Evolutionary conservation across 805 yeast species (phyloP).

Genomic region (Pichia sporocuriosa): DNA sequence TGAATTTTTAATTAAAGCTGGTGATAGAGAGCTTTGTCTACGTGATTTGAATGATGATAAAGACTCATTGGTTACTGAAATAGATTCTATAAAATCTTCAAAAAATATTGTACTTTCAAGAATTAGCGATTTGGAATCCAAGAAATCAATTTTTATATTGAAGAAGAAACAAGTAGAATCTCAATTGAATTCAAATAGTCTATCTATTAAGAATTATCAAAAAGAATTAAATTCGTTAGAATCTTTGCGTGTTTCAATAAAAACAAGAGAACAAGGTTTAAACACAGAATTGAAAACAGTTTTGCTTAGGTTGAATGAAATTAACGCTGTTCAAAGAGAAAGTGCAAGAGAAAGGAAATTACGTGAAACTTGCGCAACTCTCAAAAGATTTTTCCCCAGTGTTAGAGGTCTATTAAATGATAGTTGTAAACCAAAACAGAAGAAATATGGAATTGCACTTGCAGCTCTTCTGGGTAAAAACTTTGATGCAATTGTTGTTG

Average conservation of each 20-base stretch:
- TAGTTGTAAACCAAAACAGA: slow-evolving; percentile 68
- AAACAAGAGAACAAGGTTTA: slow-evolving; percentile 49
- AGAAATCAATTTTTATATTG: slow-evolving; percentile 25
- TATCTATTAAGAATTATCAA: slow-evolving; percentile 26
- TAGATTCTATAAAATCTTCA: slow-evolving; percentile 33
- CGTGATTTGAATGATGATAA: slow-evolving; percentile 40
- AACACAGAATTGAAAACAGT: slow-evolving; percentile 57
- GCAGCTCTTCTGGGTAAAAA: slow-evolving; percentile 72
- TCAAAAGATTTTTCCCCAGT: slow-evolving; percentile 75
- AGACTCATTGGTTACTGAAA: slow-evolving; percentile 23
- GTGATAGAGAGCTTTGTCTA: slow-evolving; percentile 50
- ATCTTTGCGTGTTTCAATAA: slow-evolving; percentile 31
- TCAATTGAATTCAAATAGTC: slow-evolving; percentile 26
- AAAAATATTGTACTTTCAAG: slow-evolving; percentile 31
- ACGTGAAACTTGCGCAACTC: slow-evolving; percentile 63
- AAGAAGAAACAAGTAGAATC: slow-evolving; percentile 26
- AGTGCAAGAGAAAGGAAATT: slow-evolving; percentile 60
- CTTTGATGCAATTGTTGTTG: slow-evolving; percentile 81
- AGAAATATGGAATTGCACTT: slow-evolving; percentile 66
- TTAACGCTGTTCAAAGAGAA: slow-evolving; percentile 72
- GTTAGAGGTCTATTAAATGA: slow-evolving; percentile 79
- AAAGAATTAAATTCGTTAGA: slow-evolving; percentile 25
- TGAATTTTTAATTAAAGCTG: slow-evolving; percentile 46
- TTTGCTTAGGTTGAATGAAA: slow-evolving; percentile 56
- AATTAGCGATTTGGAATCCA: slow-evolving; percentile 29